Evolutionary conservation across 1,284 basidiomycete species (phyloP).

Genomic region (Exsudoporus floridanus): DNA sequence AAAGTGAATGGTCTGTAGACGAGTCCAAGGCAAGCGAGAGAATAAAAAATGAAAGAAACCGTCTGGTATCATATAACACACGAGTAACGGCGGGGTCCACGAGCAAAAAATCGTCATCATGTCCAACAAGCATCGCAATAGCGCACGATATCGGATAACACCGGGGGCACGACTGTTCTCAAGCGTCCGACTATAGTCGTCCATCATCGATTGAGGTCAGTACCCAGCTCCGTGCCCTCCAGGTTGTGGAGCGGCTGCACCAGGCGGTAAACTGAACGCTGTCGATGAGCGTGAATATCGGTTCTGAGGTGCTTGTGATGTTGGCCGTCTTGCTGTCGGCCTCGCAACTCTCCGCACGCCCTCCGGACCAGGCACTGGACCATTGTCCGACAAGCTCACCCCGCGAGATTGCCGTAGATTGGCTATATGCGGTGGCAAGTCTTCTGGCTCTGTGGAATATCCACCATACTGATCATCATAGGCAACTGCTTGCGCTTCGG

Average conservation of each 20-base stretch:
- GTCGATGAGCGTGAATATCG: slow-evolving; percentile 66
- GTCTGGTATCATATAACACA: slow-evolving; percentile 16
- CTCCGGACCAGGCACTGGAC: slow-evolving; percentile 74
- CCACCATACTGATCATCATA: slow-evolving; percentile 41
- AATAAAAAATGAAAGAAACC: background rate
- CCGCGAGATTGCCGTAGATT: slow-evolving; percentile 48
- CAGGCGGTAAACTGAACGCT: slow-evolving; percentile 60
- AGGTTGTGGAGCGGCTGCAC: slow-evolving; percentile 66
- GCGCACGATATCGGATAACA: slow-evolving; percentile 7
- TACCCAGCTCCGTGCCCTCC: slow-evolving; percentile 26
- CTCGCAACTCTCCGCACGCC: slow-evolving; percentile 72
- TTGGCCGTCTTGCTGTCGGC: slow-evolving; percentile 49
- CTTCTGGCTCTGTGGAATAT: slow-evolving; percentile 40
- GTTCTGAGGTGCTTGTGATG: slow-evolving; percentile 66
- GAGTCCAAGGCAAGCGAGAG: slow-evolving; percentile 7
- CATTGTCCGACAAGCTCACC: slow-evolving; percentile 73
- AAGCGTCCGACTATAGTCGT: slow-evolving; percentile 8
- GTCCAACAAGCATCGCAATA: slow-evolving; percentile 16
- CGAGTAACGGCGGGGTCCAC: background rate
- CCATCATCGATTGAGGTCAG: slow-evolving; percentile 3
- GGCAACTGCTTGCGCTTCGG: slow-evolving; percentile 38
- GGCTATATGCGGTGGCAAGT: slow-evolving; percentile 33
- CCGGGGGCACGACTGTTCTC: slow-evolving; percentile 1
- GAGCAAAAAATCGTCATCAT: slow-evolving; percentile 5
- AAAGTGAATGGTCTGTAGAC: background rate